Base-by-base conservation (phyloP, 176 grass and related monocot genomes). In the Canna indica region DNA sequence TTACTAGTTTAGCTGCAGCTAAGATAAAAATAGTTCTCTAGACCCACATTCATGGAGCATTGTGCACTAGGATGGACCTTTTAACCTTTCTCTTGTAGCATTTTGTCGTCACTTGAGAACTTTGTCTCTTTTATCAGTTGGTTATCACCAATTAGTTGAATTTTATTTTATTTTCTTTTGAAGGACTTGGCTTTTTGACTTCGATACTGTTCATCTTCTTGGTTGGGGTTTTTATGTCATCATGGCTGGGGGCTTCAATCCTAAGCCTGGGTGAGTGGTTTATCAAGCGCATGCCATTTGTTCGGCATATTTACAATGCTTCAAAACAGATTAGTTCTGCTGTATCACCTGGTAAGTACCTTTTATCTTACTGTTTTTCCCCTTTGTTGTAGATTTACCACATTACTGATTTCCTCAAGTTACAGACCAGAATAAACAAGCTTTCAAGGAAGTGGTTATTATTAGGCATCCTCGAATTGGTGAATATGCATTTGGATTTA, bases 401-500 rank as follows among this genome's bases (percentile, higher is more conserved):
- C 63, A 20, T 8, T 46, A 36, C 6, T 76, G 5, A 76, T 27
- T 15, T 67, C 64, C 30, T 76, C 60, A 33, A 50, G n/a, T 30
- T 53, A 35, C 74, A 76, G 61, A 76, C 47, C 74, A 76, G 47
- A 76, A 76, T 4, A 76, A 46, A 28, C 74, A 76, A 76, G 74
- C 61, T 28, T 76, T 76, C 31, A 76, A 76, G 61, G 74, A 76
- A 67, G 61, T 67, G 30, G 61, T 45, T 36, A 65, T 76, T 50
- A 76, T 76, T 26, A 76, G 74, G 61, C 74, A 76, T 47, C 74
- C 74, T 32, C 59, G 74, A 27, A 24, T 76, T n/a, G 74, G 74
- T 54, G 74, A 76, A 76, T 67, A 76, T 48, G 74, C 74, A n/a
- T 76, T 76, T 66, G 74, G 74, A 66, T 76, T 76, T 63, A 76